Evolutionary conservation across 2,329 filamentous ascomycete genomes (phyloP), one percentile per base, ranked within the genome.

Genomic region (Helicocarpus griseus): DNA sequence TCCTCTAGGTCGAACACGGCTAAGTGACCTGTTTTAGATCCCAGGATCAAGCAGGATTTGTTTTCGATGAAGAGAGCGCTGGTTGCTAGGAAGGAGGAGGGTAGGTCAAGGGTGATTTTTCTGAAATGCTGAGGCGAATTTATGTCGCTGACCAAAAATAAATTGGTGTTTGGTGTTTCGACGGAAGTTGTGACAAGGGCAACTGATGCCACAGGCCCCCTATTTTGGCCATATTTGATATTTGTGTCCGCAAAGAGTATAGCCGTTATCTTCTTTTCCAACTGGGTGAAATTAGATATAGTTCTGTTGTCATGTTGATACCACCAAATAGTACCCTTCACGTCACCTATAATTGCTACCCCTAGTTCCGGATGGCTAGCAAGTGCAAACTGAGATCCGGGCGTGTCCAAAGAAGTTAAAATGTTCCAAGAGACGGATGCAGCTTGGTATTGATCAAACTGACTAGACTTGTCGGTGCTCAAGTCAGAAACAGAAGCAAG

Each of bases 31-130:
- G 68, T 69, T 54, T 80, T 74, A 35, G 78, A 80, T 1, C 82
- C 82, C 7, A 84, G 53, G 1, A 77, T 56, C n/a, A 78, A 59
- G 50, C 66, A 67, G 8, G 66, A 59, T 11, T 56, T 57, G 14
- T 57, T 49, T 3, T 52, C 53, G 1, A 73, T 54, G 35, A 70
- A 60, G 17, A 63, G 63, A 50, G 76, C 76, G 55, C 75, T 77
- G 17, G 78, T 79, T 13, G 81, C 71, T 2, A 73, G 62, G 49
- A 81, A 79, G 4, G 68, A 70, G 2, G 69, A 57, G 4, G 75
- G 72, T 5, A 73, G 29, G 61, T 54, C 45, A 52, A 70, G 52
- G 7, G 55, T 83, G 88, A 67, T 94, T 88, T 68, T 91, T 8
- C 22, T 46, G 26, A 50, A 31, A 35, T 39, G 6, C n/a, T 31